Evolutionary conservation across 768 basidiomycete species (phyloP), one percentile per base, ranked within the genome.

Genomic region (Tephrocybe sp.): DNA sequence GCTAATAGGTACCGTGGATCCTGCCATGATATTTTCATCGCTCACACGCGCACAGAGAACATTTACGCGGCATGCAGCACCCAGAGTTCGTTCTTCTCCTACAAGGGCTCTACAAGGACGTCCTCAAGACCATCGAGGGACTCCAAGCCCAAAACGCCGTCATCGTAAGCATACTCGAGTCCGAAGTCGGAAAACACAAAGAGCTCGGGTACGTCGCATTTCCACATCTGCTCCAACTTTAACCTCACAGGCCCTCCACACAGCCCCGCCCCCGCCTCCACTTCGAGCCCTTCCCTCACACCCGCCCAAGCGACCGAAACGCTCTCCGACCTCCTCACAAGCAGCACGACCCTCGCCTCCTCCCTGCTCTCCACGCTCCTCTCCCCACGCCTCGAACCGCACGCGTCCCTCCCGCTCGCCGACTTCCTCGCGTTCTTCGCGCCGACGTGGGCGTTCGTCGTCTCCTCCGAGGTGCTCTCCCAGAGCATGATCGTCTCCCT

Each of bases 401-500:
- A 96, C 65, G 77, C 88, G 0, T 70, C 77, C 11, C 77, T 98
- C 20, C 74, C 83, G 20, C 69, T 98, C 28, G 70, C 76, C 3
- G 82, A 86, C 39, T 98, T 98, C 70, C 72, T 91, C 28, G 77
- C 74, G 10, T 75, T 98, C 51, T 96, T 95, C 75, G 85, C 87
- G 48, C 78, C 82, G 58, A 85, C 89, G 1, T 98, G 96, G 96
- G 69, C 77, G 21, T 98, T 98, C 59, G 93, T 98, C 8, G 79
- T 97, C 21, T 78, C 77, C 57, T 93, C 90, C 62, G 96, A 99
- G 65, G 81, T 85, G 24, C 74, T 97, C 24, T 91, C 88, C 56
- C 78, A 85, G 48, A 76, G 87, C 58, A 98, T 98, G 93, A 94
- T 98, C 51, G 91, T 98, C 50, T 88, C 92, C 5, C 73, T 98